Base-by-base conservation (phyloP, 768 basidiomycete genomes). In the Inosperma sp. region DNA sequence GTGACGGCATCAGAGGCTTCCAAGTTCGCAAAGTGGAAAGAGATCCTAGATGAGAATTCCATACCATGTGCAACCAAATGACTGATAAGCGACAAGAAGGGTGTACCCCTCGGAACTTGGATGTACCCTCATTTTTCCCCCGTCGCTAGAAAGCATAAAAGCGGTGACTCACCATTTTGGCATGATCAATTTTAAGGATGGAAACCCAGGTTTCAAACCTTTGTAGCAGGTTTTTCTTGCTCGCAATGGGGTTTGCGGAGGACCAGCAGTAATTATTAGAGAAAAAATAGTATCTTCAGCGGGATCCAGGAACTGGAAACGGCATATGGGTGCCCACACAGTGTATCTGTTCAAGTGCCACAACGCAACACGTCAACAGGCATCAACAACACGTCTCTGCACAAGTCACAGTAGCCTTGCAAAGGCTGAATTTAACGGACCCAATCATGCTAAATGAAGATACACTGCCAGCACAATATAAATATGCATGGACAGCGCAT, bases 401-500 rank as follows among this genome's bases (percentile, higher is more conserved):
- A 44, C 64, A 69, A 19, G 61, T 69, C 49, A 44, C 33, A 22
- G 27, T 13, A 40, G 27, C 44, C 40, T 45, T 39, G 25, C 43
- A 44, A 12, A 37, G n/a, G 7, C 16, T 23, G 33, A 14, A 36
- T 35, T 34, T 43, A 5, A 14, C 33, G 29, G 30, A 33, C 25
- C 10, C 16, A 37, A 17, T 40, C 35, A 57, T 56, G 58, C 44
- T 26, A 23, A 60, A 62, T 30, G 78, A 83, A 34, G 79, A 82
- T 56, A 16, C 36, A 13, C 34, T 75, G 5, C 72, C 74, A 21
- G 8, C 56, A 4, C 57, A 50, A 9, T 79, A 83, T 59, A 68
- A 65, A 21, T 86, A 86, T 59, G 57, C 65, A 2, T 87, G 83
- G 83, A 65, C 66, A 3, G 58, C 72, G 4, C 59, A 67, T 1